Conservation (phyloP, 2,329 filamentous ascomycete species). For the Colletotrichum musae region DNA sequence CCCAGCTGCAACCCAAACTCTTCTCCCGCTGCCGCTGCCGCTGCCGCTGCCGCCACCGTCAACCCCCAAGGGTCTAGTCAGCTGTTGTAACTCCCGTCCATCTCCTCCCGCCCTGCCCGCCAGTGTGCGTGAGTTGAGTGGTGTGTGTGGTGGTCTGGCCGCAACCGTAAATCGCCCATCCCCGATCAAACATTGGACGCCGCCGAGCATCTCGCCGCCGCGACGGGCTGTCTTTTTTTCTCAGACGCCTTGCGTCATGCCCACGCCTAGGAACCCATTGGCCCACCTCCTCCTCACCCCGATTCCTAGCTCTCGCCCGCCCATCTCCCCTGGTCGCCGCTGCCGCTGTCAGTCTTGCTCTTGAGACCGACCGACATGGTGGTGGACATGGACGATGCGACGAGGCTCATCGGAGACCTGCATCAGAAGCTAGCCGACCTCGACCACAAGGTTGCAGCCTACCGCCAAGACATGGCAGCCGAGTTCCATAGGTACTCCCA, state of each 20-base stretch:
- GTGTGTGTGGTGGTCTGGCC: slow-evolving; percentile 27
- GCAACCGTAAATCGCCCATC: slow-evolving; percentile 36
- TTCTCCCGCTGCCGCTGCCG: slow-evolving; percentile 48
- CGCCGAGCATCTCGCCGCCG: slow-evolving; percentile 36
- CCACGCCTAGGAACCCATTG: slow-evolving; percentile 40
- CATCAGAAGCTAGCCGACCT: slow-evolving; percentile 69
- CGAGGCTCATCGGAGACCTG: slow-evolving; percentile 66
- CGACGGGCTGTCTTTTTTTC: slow-evolving; percentile 35
- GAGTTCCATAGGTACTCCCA: slow-evolving; percentile 71
- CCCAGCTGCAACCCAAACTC: slow-evolving; percentile 26
- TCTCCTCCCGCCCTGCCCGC: slow-evolving; percentile 3
- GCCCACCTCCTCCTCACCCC: slow-evolving; percentile 35
- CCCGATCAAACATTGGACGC: slow-evolving; percentile 39
- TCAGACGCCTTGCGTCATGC: slow-evolving; percentile 40
- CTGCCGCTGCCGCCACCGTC: slow-evolving; percentile 24
- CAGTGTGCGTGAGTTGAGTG: slow-evolving; percentile 1
- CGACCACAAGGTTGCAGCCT: slow-evolving; percentile 69
- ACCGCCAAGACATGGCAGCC: slow-evolving; percentile 69
- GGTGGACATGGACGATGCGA: slow-evolving; percentile 60
- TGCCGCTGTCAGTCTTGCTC: slow-evolving; percentile 24
- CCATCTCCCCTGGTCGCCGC: slow-evolving; percentile 32
- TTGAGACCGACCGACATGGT: slow-evolving; percentile 33
- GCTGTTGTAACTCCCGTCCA: background rate
- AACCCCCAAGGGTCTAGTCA: slow-evolving; percentile 10
- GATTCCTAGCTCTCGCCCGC: slow-evolving; percentile 30